Conservation (phyloP, 2,329 filamentous ascomycete species). For the Parasarocladium wereldwijsianum region DNA sequence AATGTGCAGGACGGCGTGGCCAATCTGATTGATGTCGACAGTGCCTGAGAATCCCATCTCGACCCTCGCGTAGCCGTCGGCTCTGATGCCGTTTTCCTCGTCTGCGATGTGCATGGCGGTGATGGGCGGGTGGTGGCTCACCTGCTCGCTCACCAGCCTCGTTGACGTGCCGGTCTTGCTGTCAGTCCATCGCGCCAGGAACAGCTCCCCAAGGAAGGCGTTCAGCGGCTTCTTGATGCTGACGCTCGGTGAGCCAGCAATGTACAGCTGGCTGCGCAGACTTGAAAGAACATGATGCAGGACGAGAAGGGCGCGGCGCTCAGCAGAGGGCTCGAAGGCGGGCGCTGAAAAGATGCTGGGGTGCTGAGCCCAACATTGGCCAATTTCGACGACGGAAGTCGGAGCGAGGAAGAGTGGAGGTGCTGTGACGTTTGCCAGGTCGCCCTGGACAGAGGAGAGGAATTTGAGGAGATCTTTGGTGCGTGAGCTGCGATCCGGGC, state of each 20-base stretch:
- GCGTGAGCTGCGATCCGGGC: too few relatives aligned
- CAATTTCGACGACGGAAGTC: constrained; percentile 34
- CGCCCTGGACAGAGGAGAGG: constrained; percentile 23
- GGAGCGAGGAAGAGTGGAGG: constrained; percentile 33
- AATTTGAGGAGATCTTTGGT: constrained; percentile 9
- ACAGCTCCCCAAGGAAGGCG: constrained; percentile 36
- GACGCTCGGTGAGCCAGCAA: constrained; percentile 26
- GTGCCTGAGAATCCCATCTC: constrained; percentile 35
- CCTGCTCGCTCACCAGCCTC: constrained; percentile 24
- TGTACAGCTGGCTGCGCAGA: constrained; percentile 31
- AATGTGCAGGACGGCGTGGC: constrained; percentile 33
- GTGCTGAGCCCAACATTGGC: constrained; percentile 33
- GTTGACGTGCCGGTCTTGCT: constrained; percentile 16
- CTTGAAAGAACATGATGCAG: constrained; percentile 31
- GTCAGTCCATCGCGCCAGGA: constrained; percentile 25
- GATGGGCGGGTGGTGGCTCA: constrained; percentile 37
- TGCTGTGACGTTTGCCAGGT: constrained; percentile 35
- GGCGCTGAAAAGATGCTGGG: constrained; percentile 32
- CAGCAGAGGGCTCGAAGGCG: constrained; percentile 25
- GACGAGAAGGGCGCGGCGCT: constrained; percentile 28
- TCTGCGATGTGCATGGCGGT: constrained; percentile 35
- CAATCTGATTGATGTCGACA: constrained; percentile 34
- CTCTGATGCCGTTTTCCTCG: constrained; percentile 25
- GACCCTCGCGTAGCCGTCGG: constrained; percentile 35
- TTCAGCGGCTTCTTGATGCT: constrained; percentile 40